Evolutionary conservation across 768 basidiomycete genomes (phyloP), one percentile per base, ranked within the genome.

Genomic region (Auriscalpium microsporum): DNA sequence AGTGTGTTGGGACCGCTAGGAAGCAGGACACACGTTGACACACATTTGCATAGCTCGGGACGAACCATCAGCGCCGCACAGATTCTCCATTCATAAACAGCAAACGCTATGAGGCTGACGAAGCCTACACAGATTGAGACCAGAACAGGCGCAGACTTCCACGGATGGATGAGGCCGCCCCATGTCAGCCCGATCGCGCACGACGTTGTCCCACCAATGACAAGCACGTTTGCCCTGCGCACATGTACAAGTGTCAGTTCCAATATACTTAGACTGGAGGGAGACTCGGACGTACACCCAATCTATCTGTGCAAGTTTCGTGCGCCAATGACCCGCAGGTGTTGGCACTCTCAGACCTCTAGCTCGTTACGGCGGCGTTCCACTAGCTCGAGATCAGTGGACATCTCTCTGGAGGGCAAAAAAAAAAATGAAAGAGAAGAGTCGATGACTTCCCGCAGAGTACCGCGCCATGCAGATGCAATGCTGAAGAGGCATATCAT

Each of bases 141-240:
- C n/a, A 81, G 64, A 5, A 78, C 71, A 1, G 59, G 64, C 14
- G 56, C 58, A 0, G 73, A 75, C 5, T 58, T 53, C 79, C 79
- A 80, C 0, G 72, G 56, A 51, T 68, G 75, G 3, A 62, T 58
- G 7, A 69, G 64, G 8, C 79, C 79, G 2, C 73, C 79, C 76
- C 71, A 73, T 9, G 75, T 71, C 48, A 75, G 54, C 13, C 64
- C 71, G 38, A 74, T 61, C 8, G 66, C 62, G 21, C 56, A 55
- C 28, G 68, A 61, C 4, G 65, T 62, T 0, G 69, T 68, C 28
- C 66, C 64, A 1, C 59, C 54, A 36, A 70, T 68, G 14, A 75
- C 55, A 6, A 74, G 45, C 3, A 66, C 10, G 45, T 73, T 75
- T 8, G 73, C 72, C 19, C 76, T 75, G 38, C 28, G 28, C 4